phyloP scores from a whole-genome alignment of 2,329 filamentous ascomycete species.

The Microthyrium microscopicum region DNA sequence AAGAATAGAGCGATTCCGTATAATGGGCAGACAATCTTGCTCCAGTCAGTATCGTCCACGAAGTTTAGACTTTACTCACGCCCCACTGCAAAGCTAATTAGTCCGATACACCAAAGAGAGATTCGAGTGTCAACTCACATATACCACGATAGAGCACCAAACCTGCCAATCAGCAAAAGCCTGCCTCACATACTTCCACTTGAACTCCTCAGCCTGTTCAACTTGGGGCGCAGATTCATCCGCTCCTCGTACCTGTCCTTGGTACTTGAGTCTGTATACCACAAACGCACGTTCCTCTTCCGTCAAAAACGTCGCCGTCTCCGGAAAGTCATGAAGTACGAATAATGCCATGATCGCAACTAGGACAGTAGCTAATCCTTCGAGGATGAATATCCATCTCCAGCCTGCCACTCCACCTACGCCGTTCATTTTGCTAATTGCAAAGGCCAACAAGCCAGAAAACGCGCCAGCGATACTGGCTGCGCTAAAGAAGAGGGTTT shows the following conservation, averaged over 20 bases:
- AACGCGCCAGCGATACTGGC: slow-evolving; percentile 43
- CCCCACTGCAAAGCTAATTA: no score
- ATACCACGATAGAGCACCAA: slow-evolving; percentile 4
- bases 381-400: slow-evolving; percentile 26
- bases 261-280: slow-evolving; percentile 34
- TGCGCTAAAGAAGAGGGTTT: slow-evolving; percentile 43
- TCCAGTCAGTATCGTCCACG: no score
- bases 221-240: slow-evolving; percentile 1
- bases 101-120: no score
- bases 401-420: slow-evolving; percentile 28
- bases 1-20: slow-evolving; percentile 9
- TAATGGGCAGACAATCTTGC: slow-evolving; percentile 5
- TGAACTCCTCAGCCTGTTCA: slow-evolving; percentile 6
- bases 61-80: no score
- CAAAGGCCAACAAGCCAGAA: slow-evolving; percentile 41
- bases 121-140: no score
- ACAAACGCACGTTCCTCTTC: slow-evolving; percentile 38
- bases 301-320: slow-evolving; percentile 39
- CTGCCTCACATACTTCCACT: slow-evolving; percentile 7
- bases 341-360: slow-evolving; percentile 10
- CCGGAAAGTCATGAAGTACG: slow-evolving; percentile 34
- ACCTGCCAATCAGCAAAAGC: slow-evolving; percentile 9
- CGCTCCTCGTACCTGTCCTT: not conserved
- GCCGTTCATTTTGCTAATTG: slow-evolving; percentile 44
- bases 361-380: slow-evolving; percentile 19